Conservation (phyloP, 129 eudicot species). For the Ambrosia artemisiifolia region DNA sequence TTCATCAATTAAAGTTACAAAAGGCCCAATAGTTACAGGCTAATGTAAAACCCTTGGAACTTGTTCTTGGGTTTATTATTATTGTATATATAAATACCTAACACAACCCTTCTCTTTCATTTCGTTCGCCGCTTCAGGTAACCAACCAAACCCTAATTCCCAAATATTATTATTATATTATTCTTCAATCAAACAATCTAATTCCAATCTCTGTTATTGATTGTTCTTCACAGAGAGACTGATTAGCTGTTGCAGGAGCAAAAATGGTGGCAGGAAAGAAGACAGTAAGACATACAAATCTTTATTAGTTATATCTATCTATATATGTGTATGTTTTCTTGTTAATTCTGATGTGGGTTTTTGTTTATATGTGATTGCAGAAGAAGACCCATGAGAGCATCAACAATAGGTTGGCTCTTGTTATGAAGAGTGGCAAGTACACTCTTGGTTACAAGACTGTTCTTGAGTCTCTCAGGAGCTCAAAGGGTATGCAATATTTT, state of each 20-base stretch:
- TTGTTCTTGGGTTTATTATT: slow-evolving; percentile 4
- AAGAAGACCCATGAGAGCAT: slow-evolving; percentile 74
- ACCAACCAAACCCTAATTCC: slow-evolving; percentile 28
- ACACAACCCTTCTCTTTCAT: not conserved
- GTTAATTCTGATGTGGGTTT: not conserved
- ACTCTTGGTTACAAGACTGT: slow-evolving; percentile 68
- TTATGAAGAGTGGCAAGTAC: slow-evolving; percentile 62
- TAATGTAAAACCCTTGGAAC: not conserved
- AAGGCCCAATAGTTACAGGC: slow-evolving; percentile 11
- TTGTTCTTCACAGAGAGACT: not conserved
- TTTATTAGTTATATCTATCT: not conserved
- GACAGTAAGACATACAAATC: slow-evolving; percentile 25
- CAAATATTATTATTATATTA: not conserved
- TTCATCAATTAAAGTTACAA: not conserved
- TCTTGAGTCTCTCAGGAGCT: slow-evolving; percentile 54
- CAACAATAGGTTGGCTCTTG: slow-evolving; percentile 61
- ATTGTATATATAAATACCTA: slow-evolving; percentile 22
- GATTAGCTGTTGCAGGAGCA: slow-evolving; percentile 7
- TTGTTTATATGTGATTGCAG: slow-evolving; percentile 14
- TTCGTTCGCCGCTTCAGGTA: slow-evolving; percentile 36
- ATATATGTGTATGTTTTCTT: too few relatives aligned
- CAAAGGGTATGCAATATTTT: too few relatives aligned
- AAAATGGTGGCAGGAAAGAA: slow-evolving; percentile 54
- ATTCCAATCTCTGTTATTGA: not conserved
- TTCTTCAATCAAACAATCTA: not conserved